Evolutionary conservation across 208 protist genomes (phyloP).

Genomic region (Polymyxa betae): DNA sequence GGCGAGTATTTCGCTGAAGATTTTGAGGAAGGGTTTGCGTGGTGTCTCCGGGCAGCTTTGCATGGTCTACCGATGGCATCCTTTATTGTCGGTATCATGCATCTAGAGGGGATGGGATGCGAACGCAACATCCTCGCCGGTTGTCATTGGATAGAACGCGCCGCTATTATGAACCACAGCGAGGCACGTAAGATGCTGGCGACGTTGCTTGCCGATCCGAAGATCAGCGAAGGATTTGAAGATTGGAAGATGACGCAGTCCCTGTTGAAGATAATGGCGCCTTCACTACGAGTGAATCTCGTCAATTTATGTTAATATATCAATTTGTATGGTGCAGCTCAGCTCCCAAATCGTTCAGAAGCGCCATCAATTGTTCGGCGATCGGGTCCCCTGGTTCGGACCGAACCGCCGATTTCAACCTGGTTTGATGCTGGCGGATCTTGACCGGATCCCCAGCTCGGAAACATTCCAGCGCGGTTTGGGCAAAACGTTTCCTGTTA

Average conservation of each 20-base stretch:
- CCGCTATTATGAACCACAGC: neutral
- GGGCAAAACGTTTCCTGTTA: neutral
- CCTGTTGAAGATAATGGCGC: slow-evolving; percentile 1
- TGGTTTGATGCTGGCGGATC: neutral
- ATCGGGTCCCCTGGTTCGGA: neutral
- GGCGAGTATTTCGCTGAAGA: neutral
- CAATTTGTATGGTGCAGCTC: too few relatives aligned
- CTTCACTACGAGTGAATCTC: neutral
- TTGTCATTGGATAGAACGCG: neutral
- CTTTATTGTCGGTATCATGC: slow-evolving; percentile 17
- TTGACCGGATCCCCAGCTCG: neutral
- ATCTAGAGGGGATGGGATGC: slow-evolving; percentile 32
- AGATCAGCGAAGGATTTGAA: neutral
- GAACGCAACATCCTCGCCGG: neutral
- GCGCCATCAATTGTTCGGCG: neutral
- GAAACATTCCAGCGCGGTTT: neutral
- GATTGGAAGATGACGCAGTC: neutral
- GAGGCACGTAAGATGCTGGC: neutral
- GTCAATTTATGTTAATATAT: too few relatives aligned
- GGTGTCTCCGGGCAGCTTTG: neutral
- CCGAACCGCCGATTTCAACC: neutral
- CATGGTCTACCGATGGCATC: neutral
- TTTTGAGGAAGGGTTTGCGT: neutral
- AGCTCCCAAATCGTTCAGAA: too few relatives aligned
- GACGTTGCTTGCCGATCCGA: neutral